Base-by-base conservation (phyloP, 2,329 filamentous ascomycete species). In the Apiospora kogelbergensis region DNA sequence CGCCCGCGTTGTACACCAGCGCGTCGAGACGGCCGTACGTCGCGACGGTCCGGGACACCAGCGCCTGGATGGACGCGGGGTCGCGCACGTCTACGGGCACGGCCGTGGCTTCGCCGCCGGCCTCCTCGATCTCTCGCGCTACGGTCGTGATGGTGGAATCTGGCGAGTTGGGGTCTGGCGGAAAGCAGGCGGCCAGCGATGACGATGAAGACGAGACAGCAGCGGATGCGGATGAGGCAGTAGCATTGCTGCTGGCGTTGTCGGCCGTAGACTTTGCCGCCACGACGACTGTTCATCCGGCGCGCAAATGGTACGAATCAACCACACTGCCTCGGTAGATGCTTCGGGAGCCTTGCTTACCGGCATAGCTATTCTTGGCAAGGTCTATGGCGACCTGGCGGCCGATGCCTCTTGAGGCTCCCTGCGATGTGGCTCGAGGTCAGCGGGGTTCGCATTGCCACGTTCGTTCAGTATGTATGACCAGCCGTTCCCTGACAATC, bases 141-240 rank as follows among this genome's bases (percentile, higher is more conserved):
- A 96, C 93, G 1, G 93, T 96, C 78, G 85, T 93, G 81, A 96
- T 94, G 33, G 93, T 96, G 20, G 92, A 95, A 65, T 87, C 79
- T 0, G 84, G 78, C 2, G 92, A 94, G 80, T 95, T 95, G 17
- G 93, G 92, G 74, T 94, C 85, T 2, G 93, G 93, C 2, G 92
- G 91, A 76, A 93, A 93, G 0, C 90, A 86, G 75, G 22, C 83
- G 4, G 33, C 33, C 33, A n/a, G n/a, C n/a, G 33, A 33, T 33
- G 33, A 7, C 7, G 33, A 33, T 4, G 33, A 3, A 33, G 33
- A 33, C 3, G 33, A 33, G 33, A 33, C 33, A 33, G 33, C 33
- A 33, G 33, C 33, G 33, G 33, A 7, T 33, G 33, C 33, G 33
- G 33, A 7, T 33, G 60, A 42, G 37, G 33, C 33, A 10, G 37